Conservation (phyloP, 208 protist genomes). For the Acanthamoeba divionensis region DNA sequence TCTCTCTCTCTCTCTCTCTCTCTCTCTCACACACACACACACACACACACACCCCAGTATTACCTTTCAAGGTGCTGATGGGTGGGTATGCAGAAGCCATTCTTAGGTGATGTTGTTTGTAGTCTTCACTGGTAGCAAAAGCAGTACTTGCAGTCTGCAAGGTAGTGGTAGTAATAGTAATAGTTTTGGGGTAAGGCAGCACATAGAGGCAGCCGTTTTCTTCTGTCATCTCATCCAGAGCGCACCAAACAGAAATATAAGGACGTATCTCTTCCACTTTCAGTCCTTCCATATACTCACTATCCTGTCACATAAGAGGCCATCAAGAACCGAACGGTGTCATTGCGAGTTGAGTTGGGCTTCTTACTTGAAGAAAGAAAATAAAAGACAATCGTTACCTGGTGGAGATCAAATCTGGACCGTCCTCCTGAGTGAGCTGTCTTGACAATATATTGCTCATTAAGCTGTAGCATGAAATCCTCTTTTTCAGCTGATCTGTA, state of each 20-base stretch:
- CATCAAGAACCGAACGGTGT: not conserved
- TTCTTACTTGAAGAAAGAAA: not conserved
- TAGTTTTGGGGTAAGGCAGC: conserved; percentile 16
- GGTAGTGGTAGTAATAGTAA: too few relatives aligned
- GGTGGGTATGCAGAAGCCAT: not conserved
- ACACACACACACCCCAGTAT: not conserved
- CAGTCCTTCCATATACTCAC: not conserved
- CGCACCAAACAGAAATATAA: conserved; percentile 50
- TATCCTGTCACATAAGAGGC: not conserved
- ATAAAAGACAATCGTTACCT: not conserved
- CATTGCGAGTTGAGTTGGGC: not conserved
- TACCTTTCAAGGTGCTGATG: not conserved
- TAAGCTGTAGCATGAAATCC: not conserved
- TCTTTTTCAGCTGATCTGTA: not conserved
- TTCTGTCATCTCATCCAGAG: conserved; percentile 47
- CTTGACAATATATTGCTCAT: conserved; percentile 55
- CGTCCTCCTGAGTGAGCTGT: not conserved
- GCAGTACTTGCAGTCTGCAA: not conserved
- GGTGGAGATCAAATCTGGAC: conserved; percentile 26
- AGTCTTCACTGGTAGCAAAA: not conserved
- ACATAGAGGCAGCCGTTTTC: conserved; percentile 51
- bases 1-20: too few relatives aligned
- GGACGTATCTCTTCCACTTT: not conserved
- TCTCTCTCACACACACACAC: not conserved
- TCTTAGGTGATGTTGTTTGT: not conserved